A percentile compares a stretch with the other conserved stretches of the same genome.
phyloP scores from a whole-genome alignment of 768 basidiomycete genomes.

The Boletus reticulatus region DNA sequence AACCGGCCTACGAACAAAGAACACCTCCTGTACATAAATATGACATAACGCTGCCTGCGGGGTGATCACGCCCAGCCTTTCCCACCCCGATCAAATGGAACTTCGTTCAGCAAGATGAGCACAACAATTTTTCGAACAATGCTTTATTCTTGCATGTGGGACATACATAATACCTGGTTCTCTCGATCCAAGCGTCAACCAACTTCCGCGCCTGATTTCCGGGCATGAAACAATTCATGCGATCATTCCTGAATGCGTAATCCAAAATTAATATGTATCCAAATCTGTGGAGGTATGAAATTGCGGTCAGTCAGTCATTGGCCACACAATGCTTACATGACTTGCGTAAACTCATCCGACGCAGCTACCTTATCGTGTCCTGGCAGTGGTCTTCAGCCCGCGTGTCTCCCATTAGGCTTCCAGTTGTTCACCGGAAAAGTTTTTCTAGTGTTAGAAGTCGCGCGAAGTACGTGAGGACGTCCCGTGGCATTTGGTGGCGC shows the following conservation, averaged over 20 bases:
- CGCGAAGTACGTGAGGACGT: conserved; percentile 16
- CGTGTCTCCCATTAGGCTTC: conserved; percentile 11
- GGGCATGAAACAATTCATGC: conserved; percentile 22
- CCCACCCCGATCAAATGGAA: conserved; percentile 16
- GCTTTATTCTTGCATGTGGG: background rate
- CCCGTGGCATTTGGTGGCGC: conserved; percentile 24
- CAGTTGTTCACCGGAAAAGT: conserved; percentile 8
- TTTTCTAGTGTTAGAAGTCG: conserved; percentile 20
- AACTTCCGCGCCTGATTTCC: conserved; percentile 15
- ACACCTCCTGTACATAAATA: conserved; percentile 18
- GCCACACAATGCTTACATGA: conserved; percentile 8
- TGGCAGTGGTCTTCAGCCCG: conserved; percentile 4
- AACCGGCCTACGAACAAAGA: background rate
- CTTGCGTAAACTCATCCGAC: conserved; percentile 7
- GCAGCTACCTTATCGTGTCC: conserved; percentile 1
- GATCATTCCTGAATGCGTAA: conserved; percentile 10
- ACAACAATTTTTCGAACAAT: conserved; percentile 1
- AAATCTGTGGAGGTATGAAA: conserved; percentile 10
- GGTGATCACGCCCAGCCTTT: background rate
- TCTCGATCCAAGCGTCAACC: background rate
- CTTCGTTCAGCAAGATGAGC: background rate
- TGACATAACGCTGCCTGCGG: conserved; percentile 2
- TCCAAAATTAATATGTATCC: conserved; percentile 17
- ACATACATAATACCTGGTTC: conserved; percentile 6
- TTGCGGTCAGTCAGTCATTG: conserved; percentile 3